Evolutionary conservation across 2,329 filamentous ascomycete genomes (phyloP).

Genomic region (Harringtonia aguacate): DNA sequence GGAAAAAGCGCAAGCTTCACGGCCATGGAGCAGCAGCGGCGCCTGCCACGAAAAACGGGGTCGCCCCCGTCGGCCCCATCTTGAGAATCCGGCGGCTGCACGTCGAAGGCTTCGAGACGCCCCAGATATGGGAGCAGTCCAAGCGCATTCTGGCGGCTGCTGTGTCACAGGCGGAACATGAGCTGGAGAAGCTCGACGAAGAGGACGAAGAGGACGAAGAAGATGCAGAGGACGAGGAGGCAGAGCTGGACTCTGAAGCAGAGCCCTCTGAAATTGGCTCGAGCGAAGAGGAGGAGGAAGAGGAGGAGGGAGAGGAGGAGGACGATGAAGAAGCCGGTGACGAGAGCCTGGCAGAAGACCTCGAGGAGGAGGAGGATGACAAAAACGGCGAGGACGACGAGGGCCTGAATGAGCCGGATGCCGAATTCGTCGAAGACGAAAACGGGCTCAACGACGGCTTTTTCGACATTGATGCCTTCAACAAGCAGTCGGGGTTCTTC

Average conservation of each 20-base stretch:
- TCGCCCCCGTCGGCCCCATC: constrained; percentile 45
- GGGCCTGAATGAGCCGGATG: constrained; percentile 34
- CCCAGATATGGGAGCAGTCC: constrained; percentile 92
- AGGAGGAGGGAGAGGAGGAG: constrained; percentile 23
- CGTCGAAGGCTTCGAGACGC: constrained; percentile 74
- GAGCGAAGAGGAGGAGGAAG: constrained; percentile 14
- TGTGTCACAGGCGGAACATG: constrained; percentile 34
- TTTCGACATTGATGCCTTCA: constrained; percentile 96
- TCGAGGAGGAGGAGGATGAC: constrained; percentile 20
- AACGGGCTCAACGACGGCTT: constrained; percentile 93
- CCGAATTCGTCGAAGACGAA: constrained; percentile 58
- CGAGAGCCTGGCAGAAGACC: constrained; percentile 22
- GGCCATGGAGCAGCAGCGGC: constrained; percentile 33
- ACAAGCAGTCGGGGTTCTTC: constrained; percentile 81
- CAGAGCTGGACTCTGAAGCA: too few species aligned
- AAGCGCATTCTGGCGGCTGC: constrained; percentile 61
- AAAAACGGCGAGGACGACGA: constrained; percentile 36
- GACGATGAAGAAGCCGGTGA: constrained; percentile 23
- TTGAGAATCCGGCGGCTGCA: constrained; percentile 77
- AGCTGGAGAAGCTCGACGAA: constrained; percentile 33
- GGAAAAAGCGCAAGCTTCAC: constrained; percentile 64
- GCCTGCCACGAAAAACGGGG: constrained; percentile 46
- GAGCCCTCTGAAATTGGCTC: too few species aligned
- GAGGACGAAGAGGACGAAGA: constrained; percentile 25
- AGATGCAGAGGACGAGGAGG: constrained; percentile 18